Evolutionary conservation across 1,139 yeast species (phyloP).

Genomic region (Scheffersomyces insectosa): DNA sequence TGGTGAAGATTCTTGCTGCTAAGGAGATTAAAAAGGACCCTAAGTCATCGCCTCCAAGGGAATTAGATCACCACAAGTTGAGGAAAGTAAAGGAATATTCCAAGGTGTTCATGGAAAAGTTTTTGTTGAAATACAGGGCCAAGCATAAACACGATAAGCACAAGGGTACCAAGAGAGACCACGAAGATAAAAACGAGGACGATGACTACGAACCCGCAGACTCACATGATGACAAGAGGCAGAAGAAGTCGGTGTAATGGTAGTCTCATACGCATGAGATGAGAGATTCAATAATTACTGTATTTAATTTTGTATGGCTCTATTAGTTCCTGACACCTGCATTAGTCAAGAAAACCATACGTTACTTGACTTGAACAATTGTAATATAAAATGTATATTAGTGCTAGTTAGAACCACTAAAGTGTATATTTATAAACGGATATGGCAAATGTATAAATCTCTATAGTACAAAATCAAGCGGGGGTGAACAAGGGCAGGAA

Average conservation of each 20-base stretch:
- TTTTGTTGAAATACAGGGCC: slow-evolving; percentile 51
- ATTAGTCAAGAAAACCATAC: too few species aligned
- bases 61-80: slow-evolving; percentile 62
- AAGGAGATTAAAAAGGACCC: slow-evolving; percentile 61
- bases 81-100: slow-evolving; percentile 69
- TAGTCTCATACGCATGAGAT: too few species aligned
- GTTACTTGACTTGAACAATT: not conserved
- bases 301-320: too few species aligned
- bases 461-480: too few species aligned
- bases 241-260: not conserved
- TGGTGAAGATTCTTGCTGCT: slow-evolving; percentile 59
- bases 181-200: slow-evolving; percentile 5
- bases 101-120: slow-evolving; percentile 72
- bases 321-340: too few species aligned
- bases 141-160: slow-evolving; percentile 30
- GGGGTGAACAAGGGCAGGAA: not conserved
- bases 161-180: slow-evolving; percentile 4
- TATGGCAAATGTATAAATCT: too few species aligned
- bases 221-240: slow-evolving; percentile 1
- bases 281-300: too few species aligned
- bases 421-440: not conserved
- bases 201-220: slow-evolving; percentile 3
- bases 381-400: slow-evolving; percentile 1
- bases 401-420: not conserved
- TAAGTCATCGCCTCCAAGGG: slow-evolving; percentile 48